Evolutionary conservation across 139 green algal genomes (phyloP), one percentile per base, ranked within the genome.

Genomic region (Chlamydomonas asymmetrica): DNA sequence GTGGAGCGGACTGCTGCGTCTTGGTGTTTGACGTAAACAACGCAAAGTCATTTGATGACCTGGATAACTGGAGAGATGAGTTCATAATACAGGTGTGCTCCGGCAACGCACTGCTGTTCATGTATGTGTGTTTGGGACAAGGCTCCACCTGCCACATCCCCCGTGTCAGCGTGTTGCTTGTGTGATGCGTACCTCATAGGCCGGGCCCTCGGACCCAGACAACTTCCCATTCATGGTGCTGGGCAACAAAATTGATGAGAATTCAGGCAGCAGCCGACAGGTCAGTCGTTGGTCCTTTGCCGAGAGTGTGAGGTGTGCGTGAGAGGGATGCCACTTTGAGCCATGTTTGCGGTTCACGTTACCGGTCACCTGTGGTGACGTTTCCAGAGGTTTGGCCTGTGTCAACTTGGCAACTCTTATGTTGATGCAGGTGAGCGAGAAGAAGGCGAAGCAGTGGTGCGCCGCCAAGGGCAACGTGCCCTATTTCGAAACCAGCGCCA

Each of bases 221-320:
- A 96, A 92, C 75, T 99, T 99, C 69, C 96, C 96, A 5, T 99
- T 99, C 87, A 94, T 99, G 49, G 91, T 98, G 16, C 77, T 99
- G 67, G 96, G 96, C 57, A 99, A 99, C 91, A 99, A 99, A 79
- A 88, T 98, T 35, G 96, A 99, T 64, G 81, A 93, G n/a, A 95
- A 98, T 40, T 88, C 73, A 7, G 95, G 93, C 34, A 86, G 79
- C 29, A 86, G 73, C 32, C 80, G 95, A 40, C 89, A 94, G 82
- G 93, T 97, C 63, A 31, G 87, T 5, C 4, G 8, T 63, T 35
- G n/a, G 59, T 23, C 49, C 49, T 23, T 60, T 20, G 23, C 22
- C 49, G 23, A 60, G 49, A 29, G 49, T 60, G 22, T 23, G 22
- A 60, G 49, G 22, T 29, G 49, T 20, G 27, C 60, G 29, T 16